Evolutionary conservation across 768 basidiomycete genomes (phyloP).

Genomic region (Mycena albidolilacea): DNA sequence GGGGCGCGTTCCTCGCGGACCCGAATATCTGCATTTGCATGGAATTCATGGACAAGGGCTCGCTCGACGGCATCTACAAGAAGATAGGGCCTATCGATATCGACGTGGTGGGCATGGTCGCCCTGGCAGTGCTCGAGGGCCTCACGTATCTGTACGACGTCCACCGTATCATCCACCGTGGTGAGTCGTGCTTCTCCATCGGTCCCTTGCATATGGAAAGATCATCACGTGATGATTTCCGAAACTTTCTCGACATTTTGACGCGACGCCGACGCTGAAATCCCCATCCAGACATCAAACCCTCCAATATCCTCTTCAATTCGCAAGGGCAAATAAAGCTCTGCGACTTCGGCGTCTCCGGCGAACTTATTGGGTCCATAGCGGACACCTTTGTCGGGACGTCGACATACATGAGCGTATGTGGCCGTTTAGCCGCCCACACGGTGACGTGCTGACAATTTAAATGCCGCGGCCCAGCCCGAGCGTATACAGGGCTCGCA

Average conservation of each 20-base stretch:
- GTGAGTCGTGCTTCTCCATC: constrained; percentile 60
- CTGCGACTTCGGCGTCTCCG: constrained; percentile 99
- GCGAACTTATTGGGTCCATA: constrained; percentile 98
- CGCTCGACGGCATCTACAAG: constrained; percentile 96
- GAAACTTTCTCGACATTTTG: not conserved
- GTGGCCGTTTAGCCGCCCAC: constrained; percentile 47
- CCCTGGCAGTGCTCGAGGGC: constrained; percentile 95
- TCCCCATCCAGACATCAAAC: constrained; percentile 88
- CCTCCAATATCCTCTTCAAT: constrained; percentile 96
- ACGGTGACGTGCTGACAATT: constrained; percentile 20
- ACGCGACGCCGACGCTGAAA: not conserved
- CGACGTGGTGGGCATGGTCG: constrained; percentile 93
- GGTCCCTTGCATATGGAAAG: not conserved
- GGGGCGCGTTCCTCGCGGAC: constrained; percentile 96
- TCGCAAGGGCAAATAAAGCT: constrained; percentile 98
- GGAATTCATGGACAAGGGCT: constrained; percentile 96
- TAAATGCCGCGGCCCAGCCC: constrained; percentile 68
- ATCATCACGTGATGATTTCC: constrained; percentile 43
- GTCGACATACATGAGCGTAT: constrained; percentile 98
- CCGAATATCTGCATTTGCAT: constrained; percentile 99
- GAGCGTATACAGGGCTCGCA: constrained; percentile 99
- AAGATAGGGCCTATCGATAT: constrained; percentile 94
- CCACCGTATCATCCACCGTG: constrained; percentile 98
- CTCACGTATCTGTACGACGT: constrained; percentile 97
- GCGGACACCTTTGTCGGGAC: constrained; percentile 99